Evolutionary conservation across 176 grass and related monocot genomes (phyloP), one percentile per base, ranked within the genome.

Genomic region (Bolboschoenus planiculmis): DNA sequence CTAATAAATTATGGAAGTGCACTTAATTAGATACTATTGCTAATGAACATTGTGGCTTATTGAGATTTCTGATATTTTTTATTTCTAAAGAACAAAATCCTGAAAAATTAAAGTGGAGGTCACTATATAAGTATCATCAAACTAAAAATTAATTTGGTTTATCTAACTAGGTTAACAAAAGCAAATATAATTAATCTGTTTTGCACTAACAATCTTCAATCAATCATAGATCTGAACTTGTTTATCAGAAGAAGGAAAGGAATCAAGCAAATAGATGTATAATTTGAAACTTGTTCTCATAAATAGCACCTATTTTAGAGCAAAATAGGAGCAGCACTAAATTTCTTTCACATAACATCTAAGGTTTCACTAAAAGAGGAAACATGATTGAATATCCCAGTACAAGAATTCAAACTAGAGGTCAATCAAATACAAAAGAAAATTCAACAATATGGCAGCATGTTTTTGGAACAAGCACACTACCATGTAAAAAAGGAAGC

Each of bases 341-440:
- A 20, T 30, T 62, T 62, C 31, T 50, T 55, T 63, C 60, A 55
- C 15, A 75, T 46, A 23, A 23, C 46, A n/a, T 30, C 29, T 6
- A 16, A 4, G 13, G 36, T 40, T 83, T 76, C 55, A 40, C 65
- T 24, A 56, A 83, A 83, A 56, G 6, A 3, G 26, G 53, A 87
- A 83, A 78, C 80, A 35, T 83, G 43, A 30, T 6, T 53, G 20
- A 76, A 36, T 11, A 86, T 86, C 62, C 62, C 50, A 83, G 78
- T 72, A 62, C 24, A 1, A 39, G 39, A 75, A 83, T 74, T 54
- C 4, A 56, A 55, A 72, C 65, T 59, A 87, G n/a, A 57, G 2
- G 23, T 7, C 23, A 58, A 43, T 42, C 67, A 50, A 27, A 36
- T 68, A 61, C 56, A 26, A 20, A 47, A 76, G 53, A 86, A 68